phyloP scores from a whole-genome alignment of 441 rosid species.

The Macaranga tanarius region DNA sequence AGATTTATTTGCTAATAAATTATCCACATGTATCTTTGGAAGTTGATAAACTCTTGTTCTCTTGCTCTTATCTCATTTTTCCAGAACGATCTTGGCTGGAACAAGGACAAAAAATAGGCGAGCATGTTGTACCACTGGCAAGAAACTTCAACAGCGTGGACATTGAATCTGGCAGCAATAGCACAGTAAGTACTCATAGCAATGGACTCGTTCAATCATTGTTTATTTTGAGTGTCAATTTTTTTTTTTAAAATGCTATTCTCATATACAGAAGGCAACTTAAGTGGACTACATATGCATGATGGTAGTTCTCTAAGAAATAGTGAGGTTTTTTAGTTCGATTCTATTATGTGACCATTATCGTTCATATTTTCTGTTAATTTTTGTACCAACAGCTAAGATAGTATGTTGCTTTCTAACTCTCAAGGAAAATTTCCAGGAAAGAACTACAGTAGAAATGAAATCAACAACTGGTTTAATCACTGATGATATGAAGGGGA shows the following conservation, averaged over 20 bases:
- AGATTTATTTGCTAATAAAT: neutral
- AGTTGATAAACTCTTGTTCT: neutral
- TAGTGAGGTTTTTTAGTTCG: conserved; percentile 1
- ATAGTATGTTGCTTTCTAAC: conserved; percentile 16
- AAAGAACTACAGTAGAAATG: conserved; percentile 62
- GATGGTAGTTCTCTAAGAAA: neutral
- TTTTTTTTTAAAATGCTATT: neutral
- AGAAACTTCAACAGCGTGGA: conserved; percentile 79
- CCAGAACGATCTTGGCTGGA: conserved; percentile 89
- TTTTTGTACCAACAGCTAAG: neutral
- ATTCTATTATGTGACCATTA: neutral
- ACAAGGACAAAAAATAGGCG: conserved; percentile 83
- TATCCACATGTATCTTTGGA: neutral
- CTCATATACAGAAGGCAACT: neutral
- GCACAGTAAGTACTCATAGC: conserved; percentile 40
- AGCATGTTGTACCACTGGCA: conserved; percentile 87
- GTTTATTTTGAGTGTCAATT: neutral
- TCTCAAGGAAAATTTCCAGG: conserved; percentile 41
- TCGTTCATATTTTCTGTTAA: neutral
- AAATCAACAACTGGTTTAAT: conserved; percentile 46
- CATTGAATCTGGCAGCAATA: conserved; percentile 55
- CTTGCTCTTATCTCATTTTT: neutral
- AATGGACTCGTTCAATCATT: neutral
- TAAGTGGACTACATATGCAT: neutral
- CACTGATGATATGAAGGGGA: conserved; percentile 38